phyloP scores from a whole-genome alignment of 768 basidiomycete species.

The Lactifluus volemus region DNA sequence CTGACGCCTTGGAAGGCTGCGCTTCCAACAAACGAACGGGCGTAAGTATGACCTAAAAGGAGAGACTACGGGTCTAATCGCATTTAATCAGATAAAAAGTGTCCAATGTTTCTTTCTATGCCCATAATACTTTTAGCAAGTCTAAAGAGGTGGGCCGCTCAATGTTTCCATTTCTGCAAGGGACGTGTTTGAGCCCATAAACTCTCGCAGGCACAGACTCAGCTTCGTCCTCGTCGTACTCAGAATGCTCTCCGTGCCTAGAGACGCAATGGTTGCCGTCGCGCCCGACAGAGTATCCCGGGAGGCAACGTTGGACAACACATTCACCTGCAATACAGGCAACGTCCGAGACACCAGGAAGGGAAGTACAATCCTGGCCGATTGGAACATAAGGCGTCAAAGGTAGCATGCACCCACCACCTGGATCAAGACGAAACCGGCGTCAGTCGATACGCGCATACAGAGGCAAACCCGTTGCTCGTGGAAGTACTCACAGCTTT shows the following conservation, averaged over 20 bases:
- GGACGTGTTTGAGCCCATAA: constrained; percentile 23
- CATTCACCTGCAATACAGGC: constrained; percentile 38
- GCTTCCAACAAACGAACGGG: no score
- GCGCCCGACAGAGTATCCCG: constrained; percentile 28
- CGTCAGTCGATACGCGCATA: no score
- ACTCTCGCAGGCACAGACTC: constrained; percentile 3
- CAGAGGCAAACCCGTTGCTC: no score
- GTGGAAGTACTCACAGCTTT: constrained; percentile 37
- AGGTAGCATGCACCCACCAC: constrained; percentile 39
- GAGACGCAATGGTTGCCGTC: constrained; percentile 20
- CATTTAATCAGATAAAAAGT: no score
- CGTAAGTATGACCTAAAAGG: no score
- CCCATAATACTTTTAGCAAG: no score
- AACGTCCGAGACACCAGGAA: constrained; percentile 41
- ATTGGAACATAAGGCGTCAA: constrained; percentile 23
- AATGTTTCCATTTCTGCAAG: background rate
- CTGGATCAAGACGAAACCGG: constrained; percentile 21
- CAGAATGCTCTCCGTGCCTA: background rate
- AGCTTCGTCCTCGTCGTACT: background rate
- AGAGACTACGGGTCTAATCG: no score
- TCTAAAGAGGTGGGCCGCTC: no score
- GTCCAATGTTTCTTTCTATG: no score
- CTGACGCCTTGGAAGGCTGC: no score
- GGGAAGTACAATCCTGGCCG: constrained; percentile 43
- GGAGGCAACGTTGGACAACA: constrained; percentile 36